Percentiles rank a stretch among this genome's conserved stretches.
phyloP scores from a whole-genome alignment of 2,329 filamentous ascomycete species.

The Clonostachys rosea region DNA sequence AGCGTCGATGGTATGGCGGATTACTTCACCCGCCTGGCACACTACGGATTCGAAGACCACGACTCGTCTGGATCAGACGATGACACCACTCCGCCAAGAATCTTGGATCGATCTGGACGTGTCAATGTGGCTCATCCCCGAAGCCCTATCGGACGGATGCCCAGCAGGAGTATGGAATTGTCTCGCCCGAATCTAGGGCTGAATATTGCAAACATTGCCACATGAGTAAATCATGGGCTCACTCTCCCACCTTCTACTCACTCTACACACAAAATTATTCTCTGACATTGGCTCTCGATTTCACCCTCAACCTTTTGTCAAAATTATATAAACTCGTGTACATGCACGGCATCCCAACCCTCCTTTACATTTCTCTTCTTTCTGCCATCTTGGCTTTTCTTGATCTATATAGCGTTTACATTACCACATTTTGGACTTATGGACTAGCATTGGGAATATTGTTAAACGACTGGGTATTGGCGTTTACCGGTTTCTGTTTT shows the following conservation, averaged over 20 bases:
- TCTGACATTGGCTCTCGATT: no score
- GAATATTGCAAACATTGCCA: constrained; percentile 1
- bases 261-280: no score
- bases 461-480: no score
- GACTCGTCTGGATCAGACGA: constrained; percentile 36
- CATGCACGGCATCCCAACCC: no score
- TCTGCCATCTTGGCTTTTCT: no score
- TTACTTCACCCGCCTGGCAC: constrained; percentile 78
- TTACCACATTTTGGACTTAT: no score
- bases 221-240: background rate
- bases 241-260: background rate
- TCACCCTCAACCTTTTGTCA: no score
- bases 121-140: constrained; percentile 55
- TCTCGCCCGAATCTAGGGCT: constrained; percentile 21
- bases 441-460: no score
- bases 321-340: no score
- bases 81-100: constrained; percentile 35
- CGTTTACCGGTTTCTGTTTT: no score
- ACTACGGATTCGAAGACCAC: constrained; percentile 54
- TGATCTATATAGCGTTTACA: no score
- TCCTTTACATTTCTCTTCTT: no score
- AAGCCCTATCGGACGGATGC: constrained; percentile 48
- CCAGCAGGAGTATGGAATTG: constrained; percentile 54
- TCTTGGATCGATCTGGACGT: constrained; percentile 45
- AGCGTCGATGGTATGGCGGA: constrained; percentile 71